Percentiles rank a stretch among this genome's conserved stretches.
These are phyloP conservation scores for Monilinia aucupariae DNA, from an alignment of 2,329 filamentous ascomycete species.

Conservation along the genomic window DNA sequence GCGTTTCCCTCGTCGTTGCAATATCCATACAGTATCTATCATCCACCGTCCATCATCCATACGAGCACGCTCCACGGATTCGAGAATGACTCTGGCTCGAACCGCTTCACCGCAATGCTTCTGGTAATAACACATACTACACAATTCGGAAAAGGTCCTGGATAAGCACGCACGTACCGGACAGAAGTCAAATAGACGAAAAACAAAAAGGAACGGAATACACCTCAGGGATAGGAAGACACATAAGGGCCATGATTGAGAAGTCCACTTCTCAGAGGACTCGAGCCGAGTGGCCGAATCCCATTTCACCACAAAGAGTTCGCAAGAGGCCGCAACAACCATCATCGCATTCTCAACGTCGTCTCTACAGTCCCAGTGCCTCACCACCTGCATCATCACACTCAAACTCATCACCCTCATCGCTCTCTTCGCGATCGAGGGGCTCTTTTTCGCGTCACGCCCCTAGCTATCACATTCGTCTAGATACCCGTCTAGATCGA, in stretches of 20 bases:
- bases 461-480: slow-evolving; percentile 8
- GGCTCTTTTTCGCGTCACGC: not conserved
- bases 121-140: slow-evolving; percentile 12
- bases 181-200: slow-evolving; percentile 4
- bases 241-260: slow-evolving; percentile 14
- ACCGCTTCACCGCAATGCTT: slow-evolving; percentile 13
- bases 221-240: not conserved
- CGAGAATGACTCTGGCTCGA: slow-evolving; percentile 11
- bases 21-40: not conserved
- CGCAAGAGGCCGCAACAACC: slow-evolving; percentile 10
- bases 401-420: slow-evolving; percentile 8
- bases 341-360: slow-evolving; percentile 11
- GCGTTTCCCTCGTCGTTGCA: not conserved
- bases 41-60: not conserved
- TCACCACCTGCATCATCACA: slow-evolving; percentile 11
- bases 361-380: slow-evolving; percentile 11
- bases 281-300: slow-evolving; percentile 15
- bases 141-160: slow-evolving; percentile 10
- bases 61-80: slow-evolving; percentile 9
- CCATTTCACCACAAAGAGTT: slow-evolving; percentile 13
- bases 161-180: slow-evolving; percentile 10
- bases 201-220: not conserved
- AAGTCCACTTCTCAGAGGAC: slow-evolving; percentile 9
- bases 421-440: not conserved
- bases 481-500: slow-evolving; percentile 3